These are phyloP conservation scores for Amniculicola lignicola DNA, from an alignment of 495 filamentous ascomycete genomes.

Conservation along the genomic window DNA sequence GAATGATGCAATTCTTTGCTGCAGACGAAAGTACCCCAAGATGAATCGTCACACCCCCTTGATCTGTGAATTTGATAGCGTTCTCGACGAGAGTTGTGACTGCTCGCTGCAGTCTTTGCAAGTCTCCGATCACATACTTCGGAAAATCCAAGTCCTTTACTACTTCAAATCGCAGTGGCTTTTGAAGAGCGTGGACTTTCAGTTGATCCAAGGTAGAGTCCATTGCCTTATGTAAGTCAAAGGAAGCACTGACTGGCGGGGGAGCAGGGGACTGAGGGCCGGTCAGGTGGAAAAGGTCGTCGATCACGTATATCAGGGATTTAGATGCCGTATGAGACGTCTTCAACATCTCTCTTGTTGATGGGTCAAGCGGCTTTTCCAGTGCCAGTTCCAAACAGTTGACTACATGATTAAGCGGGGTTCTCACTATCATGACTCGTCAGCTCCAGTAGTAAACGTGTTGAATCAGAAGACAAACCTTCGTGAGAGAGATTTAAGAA, in stretches of 20 bases:
- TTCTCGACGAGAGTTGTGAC: conserved; percentile 13
- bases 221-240: conserved; percentile 5
- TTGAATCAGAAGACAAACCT: background rate
- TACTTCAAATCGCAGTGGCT: conserved; percentile 6
- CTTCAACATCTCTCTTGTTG: conserved; percentile 1
- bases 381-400: conserved; percentile 23
- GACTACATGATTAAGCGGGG: conserved; percentile 15
- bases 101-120: conserved; percentile 14
- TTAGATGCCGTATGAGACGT: conserved; percentile 15
- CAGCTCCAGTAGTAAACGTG: background rate
- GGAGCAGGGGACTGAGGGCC: background rate
- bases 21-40: background rate
- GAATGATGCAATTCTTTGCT: conserved; percentile 5
- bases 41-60: conserved; percentile 11
- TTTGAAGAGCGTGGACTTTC: conserved; percentile 4
- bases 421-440: conserved; percentile 3
- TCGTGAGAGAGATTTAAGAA: conserved; percentile 18
- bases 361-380: conserved; percentile 7
- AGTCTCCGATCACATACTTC: conserved; percentile 3
- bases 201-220: conserved; percentile 4
- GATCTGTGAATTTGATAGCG: conserved; percentile 4
- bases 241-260: background rate
- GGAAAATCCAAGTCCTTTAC: conserved; percentile 6
- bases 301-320: conserved; percentile 17
- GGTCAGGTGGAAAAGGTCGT: conserved; percentile 18